These are phyloP conservation scores for Rhexocercosporidium sp. DNA, from an alignment of 2,329 filamentous ascomycete species.

Conservation along the genomic window DNA sequence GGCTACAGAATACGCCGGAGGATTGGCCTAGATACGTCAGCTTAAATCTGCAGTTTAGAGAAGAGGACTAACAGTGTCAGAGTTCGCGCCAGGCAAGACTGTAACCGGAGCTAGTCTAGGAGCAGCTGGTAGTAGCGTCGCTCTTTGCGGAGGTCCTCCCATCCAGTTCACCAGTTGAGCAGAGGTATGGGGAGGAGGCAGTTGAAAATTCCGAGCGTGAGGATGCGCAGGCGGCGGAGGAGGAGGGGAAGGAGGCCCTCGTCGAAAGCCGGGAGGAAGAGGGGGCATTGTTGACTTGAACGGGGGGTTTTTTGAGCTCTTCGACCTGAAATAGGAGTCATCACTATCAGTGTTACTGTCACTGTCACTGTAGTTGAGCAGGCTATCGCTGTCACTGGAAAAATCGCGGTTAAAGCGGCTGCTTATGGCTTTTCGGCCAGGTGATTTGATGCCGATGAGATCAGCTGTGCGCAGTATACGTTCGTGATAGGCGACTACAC, in stretches of 20 bases:
- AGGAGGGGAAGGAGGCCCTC: neutral
- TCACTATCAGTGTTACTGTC: slow-evolving; percentile 18
- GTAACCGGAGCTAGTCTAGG: neutral
- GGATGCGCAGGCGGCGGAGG: neutral
- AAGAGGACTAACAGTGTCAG: neutral
- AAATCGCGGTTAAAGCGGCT: neutral
- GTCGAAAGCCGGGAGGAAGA: slow-evolving; percentile 10
- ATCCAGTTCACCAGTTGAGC: neutral
- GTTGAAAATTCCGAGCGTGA: too few species aligned
- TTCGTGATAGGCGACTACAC: slow-evolving; percentile 32
- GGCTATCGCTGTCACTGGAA: slow-evolving; percentile 15
- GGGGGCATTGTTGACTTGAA: neutral
- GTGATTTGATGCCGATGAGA: slow-evolving; percentile 25
- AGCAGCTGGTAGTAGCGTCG: neutral
- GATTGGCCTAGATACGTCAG: slow-evolving; percentile 7
- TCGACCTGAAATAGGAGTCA: neutral
- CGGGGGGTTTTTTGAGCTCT: neutral
- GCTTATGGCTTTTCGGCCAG: slow-evolving; percentile 4
- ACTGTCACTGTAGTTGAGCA: slow-evolving; percentile 17
- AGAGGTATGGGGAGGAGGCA: neutral
- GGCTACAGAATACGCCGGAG: slow-evolving; percentile 22
- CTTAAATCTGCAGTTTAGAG: neutral
- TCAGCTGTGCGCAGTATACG: slow-evolving; percentile 31
- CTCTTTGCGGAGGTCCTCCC: neutral
- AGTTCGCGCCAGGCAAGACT: neutral